Conservation (phyloP, 2,329 filamentous ascomycete genomes). For the Biscogniauxia marginata region DNA sequence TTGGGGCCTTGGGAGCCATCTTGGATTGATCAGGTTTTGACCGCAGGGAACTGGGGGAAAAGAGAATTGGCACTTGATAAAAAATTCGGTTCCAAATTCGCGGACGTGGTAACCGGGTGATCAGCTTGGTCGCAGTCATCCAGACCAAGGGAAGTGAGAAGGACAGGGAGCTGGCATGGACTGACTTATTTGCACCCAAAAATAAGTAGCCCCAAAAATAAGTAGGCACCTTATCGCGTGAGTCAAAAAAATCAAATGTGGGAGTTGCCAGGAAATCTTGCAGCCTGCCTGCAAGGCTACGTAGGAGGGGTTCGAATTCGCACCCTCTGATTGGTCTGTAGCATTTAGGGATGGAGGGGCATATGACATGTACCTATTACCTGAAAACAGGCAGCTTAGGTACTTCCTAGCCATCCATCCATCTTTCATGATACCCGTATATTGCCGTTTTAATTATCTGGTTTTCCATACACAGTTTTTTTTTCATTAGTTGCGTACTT, state of each 20-base stretch:
- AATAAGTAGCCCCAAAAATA: too few species aligned
- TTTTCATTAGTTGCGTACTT: too few species aligned
- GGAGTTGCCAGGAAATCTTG: background rate
- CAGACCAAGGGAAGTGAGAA: background rate
- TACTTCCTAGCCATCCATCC: too few species aligned
- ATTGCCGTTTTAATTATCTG: too few species aligned
- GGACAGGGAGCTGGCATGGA: background rate
- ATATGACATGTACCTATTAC: too few species aligned
- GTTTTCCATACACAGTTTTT: too few species aligned
- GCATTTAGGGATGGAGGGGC: background rate
- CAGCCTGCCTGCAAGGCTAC: background rate
- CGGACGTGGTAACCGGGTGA: background rate
- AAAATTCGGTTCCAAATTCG: background rate
- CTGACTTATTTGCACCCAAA: background rate
- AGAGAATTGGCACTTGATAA: background rate
- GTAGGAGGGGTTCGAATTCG: background rate
- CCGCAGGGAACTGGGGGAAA: conserved; percentile 8
- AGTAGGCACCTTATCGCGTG: background rate
- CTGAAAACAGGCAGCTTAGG: too few species aligned
- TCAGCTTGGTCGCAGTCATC: background rate
- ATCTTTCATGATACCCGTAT: too few species aligned
- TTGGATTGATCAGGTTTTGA: conserved; percentile 8
- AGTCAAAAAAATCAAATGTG: background rate
- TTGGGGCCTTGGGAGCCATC: conserved; percentile 42
- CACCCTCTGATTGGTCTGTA: background rate